Evolutionary conservation across 1,284 basidiomycete species (phyloP).

Genomic region (Dichomitus squalens): DNA sequence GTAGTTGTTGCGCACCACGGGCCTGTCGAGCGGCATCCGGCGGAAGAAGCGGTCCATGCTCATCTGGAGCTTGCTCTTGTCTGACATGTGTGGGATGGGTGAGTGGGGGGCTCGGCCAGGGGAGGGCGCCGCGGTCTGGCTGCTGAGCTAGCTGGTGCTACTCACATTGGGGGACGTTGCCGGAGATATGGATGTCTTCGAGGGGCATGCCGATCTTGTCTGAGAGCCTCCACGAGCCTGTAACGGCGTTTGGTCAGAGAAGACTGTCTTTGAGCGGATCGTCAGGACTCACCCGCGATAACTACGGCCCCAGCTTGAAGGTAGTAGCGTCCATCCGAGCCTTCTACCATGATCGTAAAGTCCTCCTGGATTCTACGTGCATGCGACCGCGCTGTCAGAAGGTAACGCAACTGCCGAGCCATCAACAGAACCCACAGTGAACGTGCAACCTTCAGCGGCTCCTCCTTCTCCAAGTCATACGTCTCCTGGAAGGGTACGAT

Average conservation of each 20-base stretch:
- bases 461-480: slow-evolving; percentile 54
- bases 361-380: slow-evolving; percentile 64
- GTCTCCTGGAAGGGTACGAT: slow-evolving; percentile 52
- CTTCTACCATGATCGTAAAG: slow-evolving; percentile 78
- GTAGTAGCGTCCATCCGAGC: slow-evolving; percentile 68
- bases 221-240: slow-evolving; percentile 76
- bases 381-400: neutral
- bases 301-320: slow-evolving; percentile 74
- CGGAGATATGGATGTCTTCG: slow-evolving; percentile 72
- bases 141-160: slow-evolving; percentile 4
- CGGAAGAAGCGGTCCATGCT: slow-evolving; percentile 75
- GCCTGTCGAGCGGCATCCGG: slow-evolving; percentile 64
- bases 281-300: slow-evolving; percentile 51
- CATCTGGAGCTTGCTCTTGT: slow-evolving; percentile 62
- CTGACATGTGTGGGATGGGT: slow-evolving; percentile 35
- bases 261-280: neutral
- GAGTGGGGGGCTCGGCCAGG: neutral
- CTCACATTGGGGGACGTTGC: slow-evolving; percentile 74
- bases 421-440: slow-evolving; percentile 46
- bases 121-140: neutral
- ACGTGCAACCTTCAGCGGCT: slow-evolving; percentile 63
- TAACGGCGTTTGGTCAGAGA: neutral
- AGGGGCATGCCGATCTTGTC: slow-evolving; percentile 78
- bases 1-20: slow-evolving; percentile 76
- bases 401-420: neutral